A percentile compares a stretch with the other conserved stretches of the same genome.
Conservation (phyloP, 1,284 basidiomycete species). For the Nidula niveotomentosa region DNA sequence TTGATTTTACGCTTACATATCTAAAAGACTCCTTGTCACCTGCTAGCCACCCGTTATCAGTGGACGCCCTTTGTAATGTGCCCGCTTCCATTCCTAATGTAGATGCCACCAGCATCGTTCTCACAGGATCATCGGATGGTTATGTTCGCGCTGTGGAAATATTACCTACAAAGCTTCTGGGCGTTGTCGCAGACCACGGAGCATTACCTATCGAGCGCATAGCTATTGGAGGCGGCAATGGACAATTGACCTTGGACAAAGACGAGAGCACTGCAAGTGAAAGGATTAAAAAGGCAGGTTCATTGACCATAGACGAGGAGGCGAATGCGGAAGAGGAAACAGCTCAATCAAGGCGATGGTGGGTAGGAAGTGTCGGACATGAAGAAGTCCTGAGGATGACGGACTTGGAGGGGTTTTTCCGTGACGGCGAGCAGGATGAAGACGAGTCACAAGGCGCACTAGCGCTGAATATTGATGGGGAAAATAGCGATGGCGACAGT, state of each 20-base stretch:
- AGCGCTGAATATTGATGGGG: constrained; percentile 27
- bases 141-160: constrained; percentile 89
- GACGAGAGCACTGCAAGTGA: constrained; percentile 32
- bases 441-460: constrained; percentile 30
- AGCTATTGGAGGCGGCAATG: constrained; percentile 47
- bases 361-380: constrained; percentile 94
- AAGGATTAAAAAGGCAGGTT: background rate
- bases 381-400: constrained; percentile 87
- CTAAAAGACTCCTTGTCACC: constrained; percentile 3
- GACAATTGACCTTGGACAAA: constrained; percentile 23
- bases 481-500: constrained; percentile 29
- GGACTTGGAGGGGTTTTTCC: constrained; percentile 66
- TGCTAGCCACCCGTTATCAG: constrained; percentile 79
- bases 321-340: constrained; percentile 31
- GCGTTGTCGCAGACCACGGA: constrained; percentile 89
- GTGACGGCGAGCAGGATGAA: constrained; percentile 36
- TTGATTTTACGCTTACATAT: constrained; percentile 4
- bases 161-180: constrained; percentile 87
- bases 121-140: constrained; percentile 94
- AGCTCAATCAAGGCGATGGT: constrained; percentile 42
- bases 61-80: constrained; percentile 80
- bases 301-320: constrained; percentile 27
- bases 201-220: constrained; percentile 91
- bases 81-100: constrained; percentile 59
- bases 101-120: constrained; percentile 70